These are phyloP conservation scores for Stipa capillata DNA, from an alignment of 176 grass and related monocot genomes.

Conservation along the genomic window DNA sequence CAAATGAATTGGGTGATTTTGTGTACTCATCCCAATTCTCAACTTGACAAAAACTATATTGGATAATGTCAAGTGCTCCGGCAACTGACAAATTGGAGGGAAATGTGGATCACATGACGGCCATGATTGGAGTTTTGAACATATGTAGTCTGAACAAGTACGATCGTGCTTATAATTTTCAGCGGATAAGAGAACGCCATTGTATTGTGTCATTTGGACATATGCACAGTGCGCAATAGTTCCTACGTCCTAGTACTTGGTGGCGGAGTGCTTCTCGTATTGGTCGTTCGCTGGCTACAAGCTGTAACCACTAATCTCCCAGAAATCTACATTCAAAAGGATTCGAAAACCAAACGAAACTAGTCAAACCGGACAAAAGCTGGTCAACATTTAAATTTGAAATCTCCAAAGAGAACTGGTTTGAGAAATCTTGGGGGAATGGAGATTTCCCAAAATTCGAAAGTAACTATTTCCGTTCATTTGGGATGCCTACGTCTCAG, in stretches of 20 bases:
- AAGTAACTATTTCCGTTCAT: too few species aligned
- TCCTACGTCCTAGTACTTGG: background rate
- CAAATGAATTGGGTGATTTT: background rate
- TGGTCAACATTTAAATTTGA: too few species aligned
- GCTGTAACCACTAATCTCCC: too few species aligned
- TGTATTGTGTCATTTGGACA: background rate
- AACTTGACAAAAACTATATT: background rate
- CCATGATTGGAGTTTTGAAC: background rate
- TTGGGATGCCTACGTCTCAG: too few species aligned
- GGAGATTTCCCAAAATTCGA: too few species aligned
- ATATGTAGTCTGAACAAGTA: background rate
- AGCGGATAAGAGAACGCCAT: background rate
- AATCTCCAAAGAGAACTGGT: too few species aligned
- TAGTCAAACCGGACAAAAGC: too few species aligned
- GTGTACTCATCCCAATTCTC: background rate
- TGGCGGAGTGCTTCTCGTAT: too few species aligned
- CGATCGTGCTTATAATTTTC: background rate
- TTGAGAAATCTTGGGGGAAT: too few species aligned
- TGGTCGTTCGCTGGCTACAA: too few species aligned
- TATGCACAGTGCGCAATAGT: background rate
- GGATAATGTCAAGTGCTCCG: background rate
- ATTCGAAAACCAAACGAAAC: too few species aligned
- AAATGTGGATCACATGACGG: background rate
- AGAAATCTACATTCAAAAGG: too few species aligned
- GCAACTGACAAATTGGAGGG: background rate